Evolutionary conservation across 495 filamentous ascomycete species (phyloP), one percentile per base, ranked within the genome.

Genomic region (Collariella sp.): DNA sequence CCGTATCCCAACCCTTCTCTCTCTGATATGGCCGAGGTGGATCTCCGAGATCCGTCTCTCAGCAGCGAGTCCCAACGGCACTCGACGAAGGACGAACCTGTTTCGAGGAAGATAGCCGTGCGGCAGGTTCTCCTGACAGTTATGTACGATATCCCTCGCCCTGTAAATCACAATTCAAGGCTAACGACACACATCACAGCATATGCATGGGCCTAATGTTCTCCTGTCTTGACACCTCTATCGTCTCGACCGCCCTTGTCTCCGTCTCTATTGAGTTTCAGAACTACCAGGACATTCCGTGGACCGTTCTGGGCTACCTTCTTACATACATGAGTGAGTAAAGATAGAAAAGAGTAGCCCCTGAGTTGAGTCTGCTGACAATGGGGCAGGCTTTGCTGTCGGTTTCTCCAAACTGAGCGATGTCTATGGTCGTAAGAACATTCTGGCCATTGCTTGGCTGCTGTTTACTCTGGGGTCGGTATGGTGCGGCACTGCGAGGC

Each of bases 191-290:
- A 0, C 15, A 23, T n/a, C 4, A 36, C 56, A 84, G 79, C 31
- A 70, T 84, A 36, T 67, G 77, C 29, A 58, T 79, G 16, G 73
- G 75, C 18, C 76, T 85, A 33, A 75, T 84, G 24, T 76, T 85
- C 20, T 78, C 78, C 13, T 81, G 76, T 46, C 60, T 85, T 11
- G 82, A 85, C 51, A 76, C 77, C n/a, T 80, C 81, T 0, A 83
- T 84, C 45, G 77, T 85, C 13, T 79, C 79, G 36, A 85, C 83
- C 0, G 76, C 83, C 2, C 71, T 85, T 6, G 74, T 83, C 15
- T 74, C 74, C 11, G 83, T 85, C 45, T 79, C 76, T 2, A 69
- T 76, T 40, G 75, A 76, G 20, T 61, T 84, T 19, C 56, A 74
- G 7, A 72, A 79, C 35, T 80, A 79, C 51, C 64, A 74, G 18